Base-by-base conservation (phyloP, 2,329 filamentous ascomycete genomes). In the Colletotrichum abscissum region DNA sequence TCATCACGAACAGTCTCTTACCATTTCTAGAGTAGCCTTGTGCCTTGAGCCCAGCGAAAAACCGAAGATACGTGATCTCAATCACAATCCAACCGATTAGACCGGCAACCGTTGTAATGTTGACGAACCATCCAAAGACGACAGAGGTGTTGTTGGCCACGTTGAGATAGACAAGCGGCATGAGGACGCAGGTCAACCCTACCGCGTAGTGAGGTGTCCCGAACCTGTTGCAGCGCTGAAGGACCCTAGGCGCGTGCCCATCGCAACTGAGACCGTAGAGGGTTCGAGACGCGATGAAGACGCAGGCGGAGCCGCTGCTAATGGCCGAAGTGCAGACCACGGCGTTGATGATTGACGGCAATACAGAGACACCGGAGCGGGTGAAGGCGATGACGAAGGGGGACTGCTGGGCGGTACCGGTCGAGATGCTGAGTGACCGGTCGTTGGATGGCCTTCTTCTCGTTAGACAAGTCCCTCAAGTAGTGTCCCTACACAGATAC, bases 101-200 rank as follows among this genome's bases (percentile, higher is more conserved):
- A 11, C 86, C 87, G 2, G 86, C 86, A 5, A 87, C 81, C 38
- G 82, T 90, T 54, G 86, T 89, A 38, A 90, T 81, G 76, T 88
- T 89, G 76, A 89, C 85, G 76, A 90, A 88, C 89, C 88, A 90
- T 76, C 87, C 88, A 79, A 90, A 90, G 19, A 94, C 92, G 35
- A 90, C 86, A 1, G 89, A 85, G 0, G 90, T 87, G 65, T 84
- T 81, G 76, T 88, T 88, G 38, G 86, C 90, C 55, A 93, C 85
- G 77, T 92, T 91, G 19, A 71, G 19, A 78, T 93, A 94, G 14
- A 88, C 88, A 26, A 94, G 83, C n/a, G 92, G 85, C 9, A 89
- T 87, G 70, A 94, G 88, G 2, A 86, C 76, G 72, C 92, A 86
- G 0, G 89, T 88, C 33, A 89, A 80, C 2, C 79, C 9, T 82